Evolutionary conservation across 306 rosid genomes (phyloP), one percentile per base, ranked within the genome.

Genomic region (Datisca glomerata): DNA sequence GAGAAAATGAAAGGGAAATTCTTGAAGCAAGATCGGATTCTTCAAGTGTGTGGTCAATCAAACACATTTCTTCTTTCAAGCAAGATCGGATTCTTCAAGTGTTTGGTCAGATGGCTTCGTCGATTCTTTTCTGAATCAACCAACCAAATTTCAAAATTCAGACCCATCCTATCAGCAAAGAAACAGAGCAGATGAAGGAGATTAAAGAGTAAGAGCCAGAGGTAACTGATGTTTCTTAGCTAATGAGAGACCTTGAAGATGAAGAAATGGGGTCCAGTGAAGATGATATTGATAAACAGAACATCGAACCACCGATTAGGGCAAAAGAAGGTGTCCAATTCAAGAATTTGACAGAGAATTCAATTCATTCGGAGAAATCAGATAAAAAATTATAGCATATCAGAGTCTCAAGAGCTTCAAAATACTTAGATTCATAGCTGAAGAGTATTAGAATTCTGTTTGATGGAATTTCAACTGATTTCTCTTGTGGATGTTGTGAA

Each of bases 81-180:
- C 75, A 61, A 41, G 92, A 83, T 46, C 79, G 73, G 59, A 50
- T 77, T 65, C 83, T 83, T 57, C 94, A 87, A 54, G 63, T 66
- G 19, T 65, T 59, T 20, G 60, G 6, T 63, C 70, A 12, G 71
- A 83, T 65, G 83, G 84, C 73, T 65, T 57, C 20, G 52, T 15
- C 3, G 74, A 72, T 51, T 75, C 70, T 43, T 55, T 51, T 34
- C 36, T 61, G 9, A 66, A 67, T 23, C n/a, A n/a, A n/a, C n/a
- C 55, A 13, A 17, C 36, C 73, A 1, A 31, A 25, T 49, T 37
- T 59, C 63, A 59, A 51, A 7, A n/a, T n/a, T n/a, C n/a, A n/a
- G 6, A 38, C 44, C 16, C 58, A 44, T 0, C 49, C 61, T 25
- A 28, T 34, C 61, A 61, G 63, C 59, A n/a, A n/a, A n/a, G n/a